Evolutionary conservation across 257 asterid species (phyloP), one percentile per base, ranked within the genome.

Genomic region (Nicotiana benthamiana): DNA sequence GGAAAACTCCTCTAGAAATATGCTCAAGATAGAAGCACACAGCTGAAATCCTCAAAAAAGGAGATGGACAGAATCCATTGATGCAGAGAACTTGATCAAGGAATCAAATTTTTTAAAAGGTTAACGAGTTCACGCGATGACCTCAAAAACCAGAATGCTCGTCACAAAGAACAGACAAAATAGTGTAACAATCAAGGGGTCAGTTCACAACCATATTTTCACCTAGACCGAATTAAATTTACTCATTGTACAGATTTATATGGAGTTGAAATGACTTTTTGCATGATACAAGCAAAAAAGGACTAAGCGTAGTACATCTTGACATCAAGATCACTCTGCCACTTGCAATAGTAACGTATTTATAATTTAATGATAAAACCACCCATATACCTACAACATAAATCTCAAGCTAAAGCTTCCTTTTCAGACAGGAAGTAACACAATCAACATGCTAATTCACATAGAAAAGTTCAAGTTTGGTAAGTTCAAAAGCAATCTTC

Each of bases 1-100:
- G 83, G 27, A 57, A 61, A 80, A 65, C 80, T 84, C 88, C 83
- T 52, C 66, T 27, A 76, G 60, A 84, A 85, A 85, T 87, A 86
- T 77, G 62, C 56, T 74, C 62, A 74, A 27, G 79, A 74, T 74
- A 48, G 62, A 26, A 26, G 79, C 26, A 72, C 26, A 72, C 61
- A 48, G 10, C 24, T 8, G 24, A 26, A 40, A 40, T 40, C 48
- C 48, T 9, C 48, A 40, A 9, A 40, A 9, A 9, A 9, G 2
- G 15, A 74, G 43, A 6, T 16, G 79, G 26, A 26, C 43, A 74
- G 79, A 8, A 74, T 74, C 43, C 5, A 24, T 26, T 18, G 17
- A 51, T 48, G 79, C 79, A 74, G 60, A 72, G 40, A n/a, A 72
- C 13, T 4, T 48, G 78, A 72, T 2, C 36, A 27, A 26, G 36